Conservation (phyloP, 2,329 filamentous ascomycete genomes). For the Pseudogymnoascus sp. region DNA sequence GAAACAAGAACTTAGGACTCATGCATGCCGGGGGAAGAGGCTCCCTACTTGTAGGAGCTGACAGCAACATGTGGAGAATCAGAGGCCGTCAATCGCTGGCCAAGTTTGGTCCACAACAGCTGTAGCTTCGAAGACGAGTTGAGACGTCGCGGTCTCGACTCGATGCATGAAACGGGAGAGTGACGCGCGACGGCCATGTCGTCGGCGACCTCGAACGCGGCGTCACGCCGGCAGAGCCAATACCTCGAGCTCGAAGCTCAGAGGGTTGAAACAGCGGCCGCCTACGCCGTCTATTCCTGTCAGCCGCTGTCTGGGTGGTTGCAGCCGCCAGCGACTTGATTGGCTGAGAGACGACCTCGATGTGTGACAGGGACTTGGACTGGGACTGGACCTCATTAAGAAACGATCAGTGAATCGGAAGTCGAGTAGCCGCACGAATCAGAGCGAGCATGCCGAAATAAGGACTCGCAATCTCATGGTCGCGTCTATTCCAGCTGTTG, state of each 20-base stretch:
- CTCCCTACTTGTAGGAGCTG: constrained; percentile 6
- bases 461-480: neutral
- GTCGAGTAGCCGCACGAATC: neutral
- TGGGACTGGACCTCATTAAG: neutral
- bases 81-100: neutral
- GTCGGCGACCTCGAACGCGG: neutral
- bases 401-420: constrained; percentile 1
- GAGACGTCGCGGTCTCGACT: neutral
- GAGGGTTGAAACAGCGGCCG: neutral
- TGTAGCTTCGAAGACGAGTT: neutral
- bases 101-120: neutral
- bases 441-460: neutral
- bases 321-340: neutral
- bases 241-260: neutral
- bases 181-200: neutral
- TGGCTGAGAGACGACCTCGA: neutral
- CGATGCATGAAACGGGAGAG: neutral
- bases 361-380: neutral
- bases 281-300: neutral
- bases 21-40: neutral
- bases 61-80: neutral
- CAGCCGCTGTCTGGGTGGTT: constrained; percentile 4
- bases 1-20: neutral
- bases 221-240: neutral
- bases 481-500: neutral